phyloP scores from a whole-genome alignment of 345 rosid genomes.

The Ceriops decandra region DNA sequence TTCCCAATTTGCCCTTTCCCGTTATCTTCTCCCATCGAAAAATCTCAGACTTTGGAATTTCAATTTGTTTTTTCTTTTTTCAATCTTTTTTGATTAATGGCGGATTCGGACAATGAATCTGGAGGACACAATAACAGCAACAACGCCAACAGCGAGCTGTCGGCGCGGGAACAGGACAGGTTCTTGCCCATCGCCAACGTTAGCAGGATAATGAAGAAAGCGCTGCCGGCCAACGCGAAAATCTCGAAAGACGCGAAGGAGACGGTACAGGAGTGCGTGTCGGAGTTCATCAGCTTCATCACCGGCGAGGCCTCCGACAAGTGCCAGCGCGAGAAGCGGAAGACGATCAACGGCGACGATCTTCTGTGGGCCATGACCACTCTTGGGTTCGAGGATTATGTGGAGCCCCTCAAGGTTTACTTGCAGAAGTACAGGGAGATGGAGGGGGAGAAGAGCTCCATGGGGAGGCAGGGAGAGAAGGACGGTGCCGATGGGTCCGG shows the following conservation, averaged over 20 bases:
- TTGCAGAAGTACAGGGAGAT: conserved; percentile 65
- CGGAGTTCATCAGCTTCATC: conserved; percentile 71
- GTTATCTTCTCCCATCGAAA: not conserved
- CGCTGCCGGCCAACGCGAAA: conserved; percentile 64
- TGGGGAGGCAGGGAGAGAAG: conserved; percentile 40
- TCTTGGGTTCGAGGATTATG: conserved; percentile 62
- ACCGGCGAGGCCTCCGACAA: conserved; percentile 76
- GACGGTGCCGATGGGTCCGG: conserved; percentile 19
- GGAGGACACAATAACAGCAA: conserved; percentile 33
- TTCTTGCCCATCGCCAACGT: conserved; percentile 70
- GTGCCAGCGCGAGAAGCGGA: conserved; percentile 75
- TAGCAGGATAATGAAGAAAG: conserved; percentile 72
- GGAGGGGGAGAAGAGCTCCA: conserved; percentile 51
- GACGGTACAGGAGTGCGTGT: conserved; percentile 71
- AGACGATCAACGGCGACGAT: conserved; percentile 73
- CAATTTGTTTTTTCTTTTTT: too few species aligned
- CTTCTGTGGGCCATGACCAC: conserved; percentile 77
- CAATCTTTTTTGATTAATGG: conserved; percentile 25
- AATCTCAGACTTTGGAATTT: too few species aligned
- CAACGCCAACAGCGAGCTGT: conserved; percentile 29
- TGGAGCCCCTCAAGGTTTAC: conserved; percentile 58
- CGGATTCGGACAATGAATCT: conserved; percentile 64
- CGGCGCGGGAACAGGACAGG: conserved; percentile 58
- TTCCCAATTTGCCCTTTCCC: not conserved
- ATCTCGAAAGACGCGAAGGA: conserved; percentile 73